Percentiles rank a stretch among this genome's conserved stretches.
Conservation (phyloP, 2,329 filamentous ascomycete species). For the Epichloe aotearoae region DNA sequence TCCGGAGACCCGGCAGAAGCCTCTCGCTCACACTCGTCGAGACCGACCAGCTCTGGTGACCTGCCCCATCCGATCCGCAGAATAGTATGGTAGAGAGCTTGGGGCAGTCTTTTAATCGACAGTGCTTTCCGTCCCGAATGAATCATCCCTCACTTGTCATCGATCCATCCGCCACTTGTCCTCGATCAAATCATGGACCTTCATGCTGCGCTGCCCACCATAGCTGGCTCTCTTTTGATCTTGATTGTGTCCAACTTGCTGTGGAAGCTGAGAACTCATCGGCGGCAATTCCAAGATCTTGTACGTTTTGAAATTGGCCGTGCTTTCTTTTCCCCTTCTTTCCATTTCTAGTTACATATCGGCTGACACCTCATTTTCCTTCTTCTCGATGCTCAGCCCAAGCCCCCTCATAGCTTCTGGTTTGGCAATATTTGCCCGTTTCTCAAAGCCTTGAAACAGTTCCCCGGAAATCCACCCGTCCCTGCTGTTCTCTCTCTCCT, state of each 20-base stretch:
- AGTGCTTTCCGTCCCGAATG: not conserved
- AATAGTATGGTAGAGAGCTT: too few relatives aligned
- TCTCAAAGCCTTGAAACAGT: not conserved
- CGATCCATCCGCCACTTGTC: not conserved
- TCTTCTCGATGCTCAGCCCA: not conserved
- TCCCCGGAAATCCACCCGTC: not conserved
- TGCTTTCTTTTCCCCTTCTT: not conserved
- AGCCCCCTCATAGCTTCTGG: constrained; percentile 1
- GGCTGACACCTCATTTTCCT: not conserved
- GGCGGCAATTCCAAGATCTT: not conserved
- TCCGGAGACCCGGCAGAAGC: too few relatives aligned
- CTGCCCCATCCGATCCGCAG: not conserved
- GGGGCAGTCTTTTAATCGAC: not conserved
- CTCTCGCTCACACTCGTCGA: too few relatives aligned
- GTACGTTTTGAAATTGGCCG: not conserved
- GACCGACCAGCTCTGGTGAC: not conserved
- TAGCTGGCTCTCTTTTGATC: not conserved
- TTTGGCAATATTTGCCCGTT: not conserved
- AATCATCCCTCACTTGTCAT: not conserved
- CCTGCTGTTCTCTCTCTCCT: not conserved
- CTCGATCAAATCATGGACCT: not conserved
- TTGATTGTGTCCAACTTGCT: not conserved
- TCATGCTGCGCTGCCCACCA: not conserved
- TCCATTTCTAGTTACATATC: not conserved
- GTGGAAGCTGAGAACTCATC: not conserved